These are phyloP conservation scores for Phoenix roebelenii DNA, from an alignment of 176 grass and related monocot genomes.

Conservation along the genomic window DNA sequence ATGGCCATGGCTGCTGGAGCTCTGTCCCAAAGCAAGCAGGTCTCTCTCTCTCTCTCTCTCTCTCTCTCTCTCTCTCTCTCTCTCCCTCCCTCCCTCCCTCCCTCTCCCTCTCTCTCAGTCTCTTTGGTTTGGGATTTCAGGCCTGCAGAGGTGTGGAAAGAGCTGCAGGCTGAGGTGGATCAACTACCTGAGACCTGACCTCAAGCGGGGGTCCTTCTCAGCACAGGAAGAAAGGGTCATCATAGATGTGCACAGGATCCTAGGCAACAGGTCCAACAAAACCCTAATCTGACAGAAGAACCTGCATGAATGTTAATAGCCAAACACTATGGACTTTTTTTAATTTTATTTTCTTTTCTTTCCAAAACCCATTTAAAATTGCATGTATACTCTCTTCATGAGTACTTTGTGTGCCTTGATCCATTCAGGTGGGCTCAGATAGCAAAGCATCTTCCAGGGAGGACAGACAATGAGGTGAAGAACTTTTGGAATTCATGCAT, in stretches of 20 bases:
- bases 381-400: no score
- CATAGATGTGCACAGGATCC: conserved; percentile 93
- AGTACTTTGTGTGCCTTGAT: not conserved
- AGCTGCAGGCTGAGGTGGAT: conserved; percentile 98
- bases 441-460: conserved; percentile 85
- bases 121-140: conserved; percentile 20
- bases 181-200: conserved; percentile 95
- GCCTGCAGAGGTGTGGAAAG: conserved; percentile 97
- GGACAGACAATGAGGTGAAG: conserved; percentile 99
- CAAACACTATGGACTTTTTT: no score
- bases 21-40: conserved; percentile 88
- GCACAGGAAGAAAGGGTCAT: conserved; percentile 86
- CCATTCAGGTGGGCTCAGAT: conserved; percentile 83
- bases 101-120: not conserved
- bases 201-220: conserved; percentile 80
- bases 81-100: no score
- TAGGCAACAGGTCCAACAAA: conserved; percentile 64
- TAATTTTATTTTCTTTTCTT: no score
- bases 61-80: no score
- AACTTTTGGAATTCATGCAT: conserved; percentile 99
- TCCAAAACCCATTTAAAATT: no score
- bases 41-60: not conserved
- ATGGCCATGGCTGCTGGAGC: conserved; percentile 98
- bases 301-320: not conserved
- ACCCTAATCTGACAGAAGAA: not conserved